A percentile compares a stretch with the other conserved stretches of the same genome.
Evolutionary conservation across 306 rosid species (phyloP).

Genomic region (Medicago lupulina): DNA sequence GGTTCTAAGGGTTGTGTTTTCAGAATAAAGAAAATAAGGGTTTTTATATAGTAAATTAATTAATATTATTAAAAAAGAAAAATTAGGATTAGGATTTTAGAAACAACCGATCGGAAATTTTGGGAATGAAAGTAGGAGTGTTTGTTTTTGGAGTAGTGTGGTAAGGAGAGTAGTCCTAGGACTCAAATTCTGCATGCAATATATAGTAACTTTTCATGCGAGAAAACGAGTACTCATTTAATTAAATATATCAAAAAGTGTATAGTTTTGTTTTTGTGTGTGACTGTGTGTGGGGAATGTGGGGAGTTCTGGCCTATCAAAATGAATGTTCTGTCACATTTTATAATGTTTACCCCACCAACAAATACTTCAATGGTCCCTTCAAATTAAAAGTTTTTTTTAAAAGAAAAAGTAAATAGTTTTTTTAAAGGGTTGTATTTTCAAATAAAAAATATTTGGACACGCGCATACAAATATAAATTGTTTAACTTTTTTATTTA

Average conservation of each 20-base stretch:
- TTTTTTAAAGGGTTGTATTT: too few relatives aligned
- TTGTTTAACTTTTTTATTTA: too few relatives aligned
- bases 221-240: neutral
- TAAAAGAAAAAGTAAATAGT: too few relatives aligned
- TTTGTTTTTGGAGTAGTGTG: neutral
- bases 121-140: neutral
- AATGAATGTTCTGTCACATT: conserved; percentile 1
- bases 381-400: too few relatives aligned
- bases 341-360: neutral
- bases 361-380: too few relatives aligned
- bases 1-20: neutral
- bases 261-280: conserved; percentile 1
- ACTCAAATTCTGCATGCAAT: conserved; percentile 63
- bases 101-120: neutral
- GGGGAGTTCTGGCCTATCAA: neutral
- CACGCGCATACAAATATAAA: too few relatives aligned
- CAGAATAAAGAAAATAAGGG: neutral
- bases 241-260: neutral
- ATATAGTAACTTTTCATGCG: conserved; percentile 53
- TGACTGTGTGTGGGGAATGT: too few relatives aligned
- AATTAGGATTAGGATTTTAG: neutral
- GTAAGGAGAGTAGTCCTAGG: conserved; percentile 25
- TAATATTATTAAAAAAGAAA: neutral
- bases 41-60: conserved; percentile 1
- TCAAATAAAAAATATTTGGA: too few relatives aligned